Conservation (phyloP, 805 yeast genomes). For the Torulaspora indica region DNA sequence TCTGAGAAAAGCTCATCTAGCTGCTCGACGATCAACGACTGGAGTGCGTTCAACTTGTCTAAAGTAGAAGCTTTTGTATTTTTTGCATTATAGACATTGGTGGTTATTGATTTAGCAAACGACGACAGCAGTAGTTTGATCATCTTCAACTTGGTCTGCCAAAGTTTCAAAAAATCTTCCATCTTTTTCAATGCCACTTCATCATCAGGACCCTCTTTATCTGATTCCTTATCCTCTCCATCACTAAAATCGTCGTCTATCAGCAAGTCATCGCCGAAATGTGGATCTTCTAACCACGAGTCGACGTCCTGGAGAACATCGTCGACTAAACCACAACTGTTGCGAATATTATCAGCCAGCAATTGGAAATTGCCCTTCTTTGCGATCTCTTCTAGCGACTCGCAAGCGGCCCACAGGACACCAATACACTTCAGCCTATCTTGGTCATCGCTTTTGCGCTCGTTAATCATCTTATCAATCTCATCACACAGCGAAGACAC, state of each 20-base stretch:
- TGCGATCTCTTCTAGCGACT: constrained; percentile 40
- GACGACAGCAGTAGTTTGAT: constrained; percentile 56
- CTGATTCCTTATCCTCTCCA: constrained; percentile 29
- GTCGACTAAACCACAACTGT: constrained; percentile 40
- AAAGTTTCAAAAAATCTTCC: constrained; percentile 40
- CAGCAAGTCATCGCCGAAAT: constrained; percentile 41
- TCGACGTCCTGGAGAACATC: constrained; percentile 65
- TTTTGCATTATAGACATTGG: constrained; percentile 26
- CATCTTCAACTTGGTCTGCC: constrained; percentile 45
- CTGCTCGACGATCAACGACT: constrained; percentile 41
- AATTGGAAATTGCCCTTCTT: constrained; percentile 51
- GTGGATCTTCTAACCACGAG: constrained; percentile 66
- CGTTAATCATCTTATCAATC: constrained; percentile 16
- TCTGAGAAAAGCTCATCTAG: constrained; percentile 59
- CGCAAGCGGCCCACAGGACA: constrained; percentile 67
- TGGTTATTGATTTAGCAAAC: constrained; percentile 53
- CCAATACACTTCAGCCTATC: constrained; percentile 58
- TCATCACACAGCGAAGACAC: constrained; percentile 22
- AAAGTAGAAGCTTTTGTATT: constrained; percentile 39
- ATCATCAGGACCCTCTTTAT: constrained; percentile 31
- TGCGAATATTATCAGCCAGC: constrained; percentile 42
- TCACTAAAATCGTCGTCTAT: constrained; percentile 32
- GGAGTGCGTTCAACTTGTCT: constrained; percentile 45
- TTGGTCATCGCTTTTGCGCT: constrained; percentile 19
- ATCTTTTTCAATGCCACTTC: constrained; percentile 34